Evolutionary conservation across 805 yeast species (phyloP), one percentile per base, ranked within the genome.

Genomic region (Candida michaelii): DNA sequence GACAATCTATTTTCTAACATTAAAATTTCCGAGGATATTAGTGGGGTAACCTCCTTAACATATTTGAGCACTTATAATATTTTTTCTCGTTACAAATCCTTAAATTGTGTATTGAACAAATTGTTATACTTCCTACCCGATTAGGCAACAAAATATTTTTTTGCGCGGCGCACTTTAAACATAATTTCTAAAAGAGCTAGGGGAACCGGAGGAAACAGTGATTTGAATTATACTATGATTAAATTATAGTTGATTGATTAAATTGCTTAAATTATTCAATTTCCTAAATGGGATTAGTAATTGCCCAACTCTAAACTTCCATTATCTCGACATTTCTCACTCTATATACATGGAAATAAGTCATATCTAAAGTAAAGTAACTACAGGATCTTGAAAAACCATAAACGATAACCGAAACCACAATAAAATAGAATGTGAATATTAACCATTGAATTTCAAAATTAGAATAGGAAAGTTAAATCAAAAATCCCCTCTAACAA

Each of bases 161-260:
- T 34, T 14, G 29, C n/a, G 37, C 37, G 12, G 30, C 35, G 35
- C 35, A 31, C 35, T 30, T 12, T 27, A 27, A n/a, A n/a, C n/a
- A n/a, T n/a, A n/a, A n/a, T n/a, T n/a, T n/a, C n/a, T n/a, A n/a
- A n/a, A n/a, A n/a, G n/a, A n/a, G n/a, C n/a, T n/a, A n/a, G n/a
- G n/a, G n/a, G n/a, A n/a, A n/a, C n/a, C 25, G 25, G 25, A 23
- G 6, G 25, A 23, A 23, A n/a, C n/a, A n/a, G n/a, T n/a, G n/a
- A n/a, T n/a, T n/a, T n/a, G n/a, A n/a, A n/a, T n/a, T n/a, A n/a
- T n/a, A n/a, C n/a, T n/a, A n/a, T n/a, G n/a, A n/a, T n/a, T n/a
- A n/a, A n/a, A n/a, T n/a, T n/a, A n/a, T n/a, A n/a, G n/a, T n/a
- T n/a, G n/a, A n/a, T n/a, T n/a, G n/a, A n/a, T n/a, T n/a, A n/a